These are phyloP conservation scores for Begonia fuchsioides DNA, from an alignment of 306 rosid species.

Conservation along the genomic window DNA sequence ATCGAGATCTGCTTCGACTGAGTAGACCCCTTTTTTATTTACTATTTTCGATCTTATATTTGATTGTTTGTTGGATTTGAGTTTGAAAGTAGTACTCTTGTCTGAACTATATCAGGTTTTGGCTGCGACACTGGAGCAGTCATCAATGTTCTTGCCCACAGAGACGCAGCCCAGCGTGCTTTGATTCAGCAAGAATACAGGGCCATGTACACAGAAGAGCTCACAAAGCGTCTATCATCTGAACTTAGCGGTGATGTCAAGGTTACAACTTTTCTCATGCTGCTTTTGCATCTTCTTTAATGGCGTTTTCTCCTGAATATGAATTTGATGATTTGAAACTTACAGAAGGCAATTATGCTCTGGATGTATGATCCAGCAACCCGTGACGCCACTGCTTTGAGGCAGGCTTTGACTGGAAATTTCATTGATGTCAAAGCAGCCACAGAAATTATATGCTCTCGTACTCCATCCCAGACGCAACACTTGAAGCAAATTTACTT, in stretches of 20 bases:
- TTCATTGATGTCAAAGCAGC: slow-evolving; percentile 33
- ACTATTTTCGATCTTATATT: not conserved
- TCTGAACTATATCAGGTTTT: slow-evolving; percentile 44
- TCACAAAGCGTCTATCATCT: slow-evolving; percentile 41
- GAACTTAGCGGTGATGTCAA: slow-evolving; percentile 62
- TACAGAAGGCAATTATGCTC: slow-evolving; percentile 49
- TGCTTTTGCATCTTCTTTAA: not conserved
- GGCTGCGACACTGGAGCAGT: slow-evolving; percentile 64
- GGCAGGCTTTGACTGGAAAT: slow-evolving; percentile 21
- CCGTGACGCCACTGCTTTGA: slow-evolving; percentile 47
- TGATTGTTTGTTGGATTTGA: too few relatives aligned
- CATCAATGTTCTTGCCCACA: slow-evolving; percentile 54
- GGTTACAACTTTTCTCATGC: slow-evolving; percentile 22
- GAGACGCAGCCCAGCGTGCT: slow-evolving; percentile 51
- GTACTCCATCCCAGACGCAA: slow-evolving; percentile 57
- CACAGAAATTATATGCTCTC: slow-evolving; percentile 70
- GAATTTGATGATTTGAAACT: not conserved
- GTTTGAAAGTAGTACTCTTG: too few relatives aligned
- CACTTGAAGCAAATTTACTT: slow-evolving; percentile 49
- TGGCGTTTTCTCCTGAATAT: not conserved
- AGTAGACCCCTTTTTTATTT: too few relatives aligned
- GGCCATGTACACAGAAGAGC: slow-evolving; percentile 42
- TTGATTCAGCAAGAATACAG: slow-evolving; percentile 58
- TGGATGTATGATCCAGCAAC: slow-evolving; percentile 76
- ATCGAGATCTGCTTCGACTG: not conserved